phyloP scores from a whole-genome alignment of 2,329 filamentous ascomycete genomes.

The Ophiostoma pallidulum region DNA sequence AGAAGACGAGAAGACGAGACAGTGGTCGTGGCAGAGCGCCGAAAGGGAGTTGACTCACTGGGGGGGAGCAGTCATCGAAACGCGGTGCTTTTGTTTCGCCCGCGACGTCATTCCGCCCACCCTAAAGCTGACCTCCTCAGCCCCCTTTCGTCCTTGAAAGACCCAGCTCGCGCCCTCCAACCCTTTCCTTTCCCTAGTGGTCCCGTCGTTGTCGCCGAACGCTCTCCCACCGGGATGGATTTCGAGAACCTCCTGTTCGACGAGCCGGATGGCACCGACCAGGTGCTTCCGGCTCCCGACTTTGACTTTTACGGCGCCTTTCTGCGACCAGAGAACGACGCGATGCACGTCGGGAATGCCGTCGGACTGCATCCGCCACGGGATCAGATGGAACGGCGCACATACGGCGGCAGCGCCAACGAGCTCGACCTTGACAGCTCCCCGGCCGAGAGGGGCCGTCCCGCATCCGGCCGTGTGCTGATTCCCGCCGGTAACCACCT shows the following conservation, averaged over 20 bases:
- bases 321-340: neutral
- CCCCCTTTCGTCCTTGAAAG: neutral
- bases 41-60: no score
- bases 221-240: constrained; percentile 4
- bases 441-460: neutral
- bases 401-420: neutral
- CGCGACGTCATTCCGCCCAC: no score
- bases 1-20: no score
- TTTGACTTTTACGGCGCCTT: constrained; percentile 8
- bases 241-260: constrained; percentile 11
- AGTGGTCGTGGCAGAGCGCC: no score
- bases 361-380: neutral
- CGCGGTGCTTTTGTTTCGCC: no score
- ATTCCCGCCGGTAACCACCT: neutral
- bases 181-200: neutral
- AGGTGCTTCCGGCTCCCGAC: constrained; percentile 1
- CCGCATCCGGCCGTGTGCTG: no score
- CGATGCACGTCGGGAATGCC: neutral
- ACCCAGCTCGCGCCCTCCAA: no score
- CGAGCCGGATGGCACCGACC: constrained; percentile 1
- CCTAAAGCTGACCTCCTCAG: no score
- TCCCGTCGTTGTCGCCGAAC: neutral
- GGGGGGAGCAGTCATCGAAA: no score
- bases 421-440: neutral
- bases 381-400: neutral